Evolutionary conservation across 371 early-diverging fungal species (phyloP), one percentile per base, ranked within the genome.

Genomic region (Mucor lusitanicus): DNA sequence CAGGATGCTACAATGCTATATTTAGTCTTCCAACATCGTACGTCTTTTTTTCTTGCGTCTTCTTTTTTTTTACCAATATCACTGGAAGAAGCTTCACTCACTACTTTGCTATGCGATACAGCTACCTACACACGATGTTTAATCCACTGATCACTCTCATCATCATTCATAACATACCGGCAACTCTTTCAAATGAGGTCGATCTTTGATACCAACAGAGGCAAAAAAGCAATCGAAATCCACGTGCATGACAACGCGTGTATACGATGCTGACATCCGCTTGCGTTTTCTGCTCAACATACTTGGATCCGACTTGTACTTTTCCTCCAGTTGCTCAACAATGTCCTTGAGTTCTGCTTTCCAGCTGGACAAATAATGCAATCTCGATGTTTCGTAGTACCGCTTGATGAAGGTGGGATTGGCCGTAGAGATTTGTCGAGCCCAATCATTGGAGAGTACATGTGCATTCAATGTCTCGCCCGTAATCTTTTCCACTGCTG

Each of bases 191-290:
- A 93, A 72, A 39, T 92, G 79, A 2, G 92, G 95, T 5, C 88
- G 81, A 17, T 82, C 85, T 37, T 88, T 79, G 13, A 94, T 72
- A 0, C 94, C 90, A 0, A 92, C 94, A 0, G 95, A 91, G 0
- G 90, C 95, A 75, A 96, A 97, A 69, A 96, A 98, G 70, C 95
- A 94, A 78, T 98, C 98, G 75, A 98, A 91, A 70, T 97, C 98
- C 21, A 95, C 77, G 72, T 98, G 96, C 88, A 81, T 77, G 61
- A 79, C 63, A 30, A 72, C 66, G 12, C 75, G 72, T 58, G 39
- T 13, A 27, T 53, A 27, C 53, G 53, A 23, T 5, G 25, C 54
- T 0, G 54, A 30, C 5, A 25, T 6, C 32, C 37, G 42, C 53
- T 64, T 58, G 59, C 27, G 25, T 55, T 63, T 61, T 58, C 44